phyloP scores from a whole-genome alignment of 2,329 filamentous ascomycete genomes.

The Coleophoma cylindrospora region DNA sequence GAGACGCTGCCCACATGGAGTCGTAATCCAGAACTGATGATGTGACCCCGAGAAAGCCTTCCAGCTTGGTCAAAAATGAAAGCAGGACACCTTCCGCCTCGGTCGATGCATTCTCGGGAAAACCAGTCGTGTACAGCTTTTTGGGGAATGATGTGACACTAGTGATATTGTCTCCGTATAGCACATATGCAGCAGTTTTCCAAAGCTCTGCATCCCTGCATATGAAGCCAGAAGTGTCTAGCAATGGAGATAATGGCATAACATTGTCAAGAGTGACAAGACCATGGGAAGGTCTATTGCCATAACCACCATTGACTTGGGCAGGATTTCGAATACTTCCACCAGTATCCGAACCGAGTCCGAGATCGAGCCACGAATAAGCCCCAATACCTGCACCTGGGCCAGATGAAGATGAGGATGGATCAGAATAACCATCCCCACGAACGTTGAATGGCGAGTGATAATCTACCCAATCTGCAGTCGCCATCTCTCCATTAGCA shows the following conservation, averaged over 20 bases:
- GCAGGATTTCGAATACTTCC: constrained; percentile 41
- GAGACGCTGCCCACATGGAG: not conserved
- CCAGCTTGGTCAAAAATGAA: constrained; percentile 35
- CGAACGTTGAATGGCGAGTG: constrained; percentile 30
- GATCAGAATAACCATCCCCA: constrained; percentile 38
- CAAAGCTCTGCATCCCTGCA: constrained; percentile 35
- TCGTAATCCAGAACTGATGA: constrained; percentile 11
- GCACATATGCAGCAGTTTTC: constrained; percentile 32
- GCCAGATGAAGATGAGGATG: constrained; percentile 39
- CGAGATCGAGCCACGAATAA: constrained; percentile 41
- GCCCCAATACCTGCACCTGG: constrained; percentile 40
- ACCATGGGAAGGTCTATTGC: constrained; percentile 39
- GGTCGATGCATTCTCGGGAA: constrained; percentile 29
- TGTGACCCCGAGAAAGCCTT: constrained; percentile 31
- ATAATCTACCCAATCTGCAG: constrained; percentile 39
- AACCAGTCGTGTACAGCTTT: constrained; percentile 32
- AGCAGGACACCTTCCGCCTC: constrained; percentile 29
- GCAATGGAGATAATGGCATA: constrained; percentile 37
- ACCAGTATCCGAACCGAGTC: constrained; percentile 41
- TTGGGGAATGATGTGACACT: constrained; percentile 30
- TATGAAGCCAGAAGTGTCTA: constrained; percentile 39
- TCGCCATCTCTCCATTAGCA: constrained; percentile 29
- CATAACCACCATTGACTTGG: constrained; percentile 39
- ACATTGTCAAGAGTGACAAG: constrained; percentile 38
- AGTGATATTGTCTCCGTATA: constrained; percentile 40